phyloP scores from a whole-genome alignment of 768 basidiomycete species.

The Filobasidium floriforme region DNA sequence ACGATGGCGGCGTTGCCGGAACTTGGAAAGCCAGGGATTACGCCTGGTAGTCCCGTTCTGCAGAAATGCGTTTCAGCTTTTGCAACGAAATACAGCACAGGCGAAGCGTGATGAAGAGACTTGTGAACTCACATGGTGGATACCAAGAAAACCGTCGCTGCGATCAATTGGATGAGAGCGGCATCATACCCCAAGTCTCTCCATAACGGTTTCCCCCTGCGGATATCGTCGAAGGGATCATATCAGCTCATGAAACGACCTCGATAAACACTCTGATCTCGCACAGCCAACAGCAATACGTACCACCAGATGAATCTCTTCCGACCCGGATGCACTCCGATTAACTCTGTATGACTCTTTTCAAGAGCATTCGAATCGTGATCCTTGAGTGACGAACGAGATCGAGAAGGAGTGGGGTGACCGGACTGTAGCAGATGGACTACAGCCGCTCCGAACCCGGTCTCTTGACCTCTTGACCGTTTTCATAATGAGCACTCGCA shows the following conservation, averaged over 20 bases:
- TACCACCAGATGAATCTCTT: constrained; percentile 33
- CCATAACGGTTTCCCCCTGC: constrained; percentile 35
- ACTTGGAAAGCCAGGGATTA: constrained; percentile 44
- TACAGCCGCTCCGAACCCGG: constrained; percentile 29
- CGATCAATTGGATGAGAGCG: constrained; percentile 53
- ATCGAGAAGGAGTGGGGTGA: not conserved
- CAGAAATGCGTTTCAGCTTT: not conserved
- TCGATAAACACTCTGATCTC: too few species aligned
- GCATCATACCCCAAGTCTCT: constrained; percentile 42
- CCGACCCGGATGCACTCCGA: constrained; percentile 5
- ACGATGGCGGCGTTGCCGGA: constrained; percentile 39
- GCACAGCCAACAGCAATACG: not conserved
- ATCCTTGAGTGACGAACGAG: not conserved
- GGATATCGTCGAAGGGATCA: not conserved
- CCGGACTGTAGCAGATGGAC: constrained; percentile 12
- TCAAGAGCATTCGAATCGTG: not conserved
- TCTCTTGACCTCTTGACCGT: constrained; percentile 31
- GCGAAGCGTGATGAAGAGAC: too few species aligned
- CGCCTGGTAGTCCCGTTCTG: constrained; percentile 49
- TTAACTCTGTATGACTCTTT: not conserved
- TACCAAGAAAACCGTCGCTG: constrained; percentile 61
- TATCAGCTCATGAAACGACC: not conserved
- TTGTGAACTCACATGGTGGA: constrained; percentile 35
- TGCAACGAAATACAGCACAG: constrained; percentile 1
- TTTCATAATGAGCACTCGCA: too few species aligned